Conservation (phyloP, 441 rosid species). For the Kokia cookei region DNA sequence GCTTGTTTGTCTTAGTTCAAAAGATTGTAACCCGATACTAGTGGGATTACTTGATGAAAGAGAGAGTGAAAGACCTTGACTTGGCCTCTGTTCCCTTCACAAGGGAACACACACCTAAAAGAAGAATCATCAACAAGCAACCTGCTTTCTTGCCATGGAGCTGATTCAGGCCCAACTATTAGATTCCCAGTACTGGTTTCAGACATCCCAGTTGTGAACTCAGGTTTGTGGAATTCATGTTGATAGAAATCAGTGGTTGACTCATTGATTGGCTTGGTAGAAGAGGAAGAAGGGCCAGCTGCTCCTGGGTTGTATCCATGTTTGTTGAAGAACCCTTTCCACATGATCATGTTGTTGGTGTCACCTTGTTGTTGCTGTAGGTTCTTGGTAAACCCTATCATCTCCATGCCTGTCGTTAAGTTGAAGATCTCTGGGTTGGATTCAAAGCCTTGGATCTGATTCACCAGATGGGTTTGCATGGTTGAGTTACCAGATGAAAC, state of each 20-base stretch:
- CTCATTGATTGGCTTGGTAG: conserved; percentile 38
- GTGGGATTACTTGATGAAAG: conserved; percentile 83
- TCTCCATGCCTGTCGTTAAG: conserved; percentile 66
- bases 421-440: conserved; percentile 63
- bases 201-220: conserved; percentile 37
- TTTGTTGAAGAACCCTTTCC: conserved; percentile 44
- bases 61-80: conserved; percentile 95
- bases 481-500: conserved; percentile 36
- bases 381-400: conserved; percentile 81
- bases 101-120: conserved; percentile 60
- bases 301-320: conserved; percentile 18
- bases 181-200: conserved; percentile 32
- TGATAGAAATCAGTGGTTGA: conserved; percentile 40
- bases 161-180: conserved; percentile 40
- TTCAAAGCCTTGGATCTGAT: conserved; percentile 64
- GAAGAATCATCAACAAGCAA: conserved; percentile 56
- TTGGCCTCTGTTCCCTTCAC: conserved; percentile 84
- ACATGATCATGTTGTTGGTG: conserved; percentile 26
- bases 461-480: conserved; percentile 48
- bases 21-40: conserved; percentile 69
- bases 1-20: conserved; percentile 56
- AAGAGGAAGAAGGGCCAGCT: conserved; percentile 30
- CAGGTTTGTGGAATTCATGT: conserved; percentile 35
- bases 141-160: conserved; percentile 42
- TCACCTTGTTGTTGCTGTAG: conserved; percentile 43